A percentile compares a stretch with the other conserved stretches of the same genome.
Evolutionary conservation across 495 filamentous ascomycete species (phyloP).

Genomic region (Oleoguttula mirabilis): DNA sequence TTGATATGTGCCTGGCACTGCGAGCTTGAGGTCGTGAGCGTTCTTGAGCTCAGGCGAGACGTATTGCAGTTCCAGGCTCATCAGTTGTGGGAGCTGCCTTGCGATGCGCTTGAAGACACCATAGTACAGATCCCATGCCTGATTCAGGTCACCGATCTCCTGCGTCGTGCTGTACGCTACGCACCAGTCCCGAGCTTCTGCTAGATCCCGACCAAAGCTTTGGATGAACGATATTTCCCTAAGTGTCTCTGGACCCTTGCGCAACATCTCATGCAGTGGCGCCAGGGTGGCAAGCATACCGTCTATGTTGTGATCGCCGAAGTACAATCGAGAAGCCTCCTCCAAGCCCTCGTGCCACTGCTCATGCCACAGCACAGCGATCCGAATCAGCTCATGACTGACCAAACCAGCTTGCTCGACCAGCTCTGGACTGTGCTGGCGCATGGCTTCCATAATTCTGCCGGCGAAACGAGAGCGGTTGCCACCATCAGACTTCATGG

Average conservation of each 20-base stretch:
- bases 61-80: constrained; percentile 85
- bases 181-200: constrained; percentile 91
- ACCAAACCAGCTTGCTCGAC: constrained; percentile 93
- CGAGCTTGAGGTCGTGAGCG: constrained; percentile 73
- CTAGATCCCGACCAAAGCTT: constrained; percentile 86
- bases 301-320: constrained; percentile 90
- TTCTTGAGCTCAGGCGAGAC: constrained; percentile 84
- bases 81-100: constrained; percentile 83
- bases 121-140: constrained; percentile 98
- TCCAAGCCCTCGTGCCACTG: constrained; percentile 98
- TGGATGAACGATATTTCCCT: constrained; percentile 97
- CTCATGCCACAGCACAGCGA: constrained; percentile 96
- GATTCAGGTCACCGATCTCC: constrained; percentile 87
- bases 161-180: constrained; percentile 73
- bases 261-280: constrained; percentile 83
- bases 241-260: constrained; percentile 80
- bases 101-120: constrained; percentile 92
- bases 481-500: constrained; percentile 82
- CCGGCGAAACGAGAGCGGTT: constrained; percentile 72
- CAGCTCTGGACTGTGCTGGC: constrained; percentile 81
- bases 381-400: constrained; percentile 86
- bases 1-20: constrained; percentile 85
- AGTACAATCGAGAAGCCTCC: constrained; percentile 79
- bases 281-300: constrained; percentile 90
- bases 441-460: constrained; percentile 95